Conservation (phyloP, 306 rosid genomes). For the Vicia faba region DNA sequence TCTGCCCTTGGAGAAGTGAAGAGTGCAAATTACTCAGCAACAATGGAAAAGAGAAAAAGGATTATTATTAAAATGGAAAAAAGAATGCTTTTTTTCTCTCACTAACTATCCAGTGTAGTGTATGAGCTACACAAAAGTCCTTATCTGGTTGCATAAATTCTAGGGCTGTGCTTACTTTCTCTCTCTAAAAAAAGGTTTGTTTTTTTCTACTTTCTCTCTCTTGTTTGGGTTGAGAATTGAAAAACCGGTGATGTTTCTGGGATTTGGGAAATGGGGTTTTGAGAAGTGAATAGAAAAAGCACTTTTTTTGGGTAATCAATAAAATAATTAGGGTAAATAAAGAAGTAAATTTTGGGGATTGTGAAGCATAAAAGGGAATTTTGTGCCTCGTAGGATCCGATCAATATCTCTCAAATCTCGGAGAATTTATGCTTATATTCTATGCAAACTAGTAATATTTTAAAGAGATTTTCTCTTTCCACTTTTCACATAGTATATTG, state of each 20-base stretch:
- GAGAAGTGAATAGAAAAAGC: conserved; percentile 48
- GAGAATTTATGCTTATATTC: conserved; percentile 5
- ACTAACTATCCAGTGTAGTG: conserved; percentile 13
- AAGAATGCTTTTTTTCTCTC: too few species aligned
- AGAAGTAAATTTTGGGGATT: conserved; percentile 24
- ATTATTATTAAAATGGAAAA: background rate
- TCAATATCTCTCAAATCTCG: conserved; percentile 2
- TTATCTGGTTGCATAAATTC: conserved; percentile 61
- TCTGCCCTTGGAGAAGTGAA: background rate
- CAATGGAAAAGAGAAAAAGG: conserved; percentile 25
- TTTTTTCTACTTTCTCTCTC: conserved; percentile 29
- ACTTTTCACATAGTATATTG: too few species aligned
- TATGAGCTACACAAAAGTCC: conserved; percentile 58
- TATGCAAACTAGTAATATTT: background rate
- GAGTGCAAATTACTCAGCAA: conserved; percentile 36
- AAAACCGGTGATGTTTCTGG: conserved; percentile 42
- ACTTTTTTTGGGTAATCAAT: conserved; percentile 52
- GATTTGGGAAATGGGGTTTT: conserved; percentile 33
- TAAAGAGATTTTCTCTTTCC: too few species aligned
- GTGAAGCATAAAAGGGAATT: background rate
- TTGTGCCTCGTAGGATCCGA: conserved; percentile 2
- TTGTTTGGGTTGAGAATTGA: conserved; percentile 41
- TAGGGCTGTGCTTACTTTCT: conserved; percentile 46
- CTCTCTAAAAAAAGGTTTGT: conserved; percentile 38
- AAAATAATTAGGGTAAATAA: too few species aligned